phyloP scores from a whole-genome alignment of 2,329 filamentous ascomycete genomes.

The Acephala macrosclerotiorum region DNA sequence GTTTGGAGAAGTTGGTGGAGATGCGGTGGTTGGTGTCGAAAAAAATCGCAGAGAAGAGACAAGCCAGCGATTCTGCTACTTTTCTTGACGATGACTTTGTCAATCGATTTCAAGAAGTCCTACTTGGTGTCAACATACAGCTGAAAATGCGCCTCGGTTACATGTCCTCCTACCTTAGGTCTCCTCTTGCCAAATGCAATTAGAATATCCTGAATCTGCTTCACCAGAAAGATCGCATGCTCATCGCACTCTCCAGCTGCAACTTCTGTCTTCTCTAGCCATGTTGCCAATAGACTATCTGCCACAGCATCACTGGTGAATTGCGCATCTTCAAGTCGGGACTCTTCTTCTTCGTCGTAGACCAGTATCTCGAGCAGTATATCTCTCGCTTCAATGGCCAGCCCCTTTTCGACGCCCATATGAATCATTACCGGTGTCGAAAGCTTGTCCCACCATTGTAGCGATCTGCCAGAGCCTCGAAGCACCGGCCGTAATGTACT shows the following conservation, averaged over 20 bases:
- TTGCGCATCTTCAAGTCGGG: slow-evolving; percentile 52
- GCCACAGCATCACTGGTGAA: slow-evolving; percentile 58
- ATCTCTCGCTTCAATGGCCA: slow-evolving; percentile 70
- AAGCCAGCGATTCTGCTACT: slow-evolving; percentile 70
- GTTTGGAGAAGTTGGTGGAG: slow-evolving; percentile 76
- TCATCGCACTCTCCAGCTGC: slow-evolving; percentile 50
- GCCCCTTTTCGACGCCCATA: slow-evolving; percentile 66
- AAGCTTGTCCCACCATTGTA: slow-evolving; percentile 76
- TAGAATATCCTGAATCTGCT: slow-evolving; percentile 53
- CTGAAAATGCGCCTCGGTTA: neutral
- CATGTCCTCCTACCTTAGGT: slow-evolving; percentile 58
- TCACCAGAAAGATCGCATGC: slow-evolving; percentile 53
- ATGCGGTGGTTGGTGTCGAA: slow-evolving; percentile 80
- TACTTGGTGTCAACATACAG: slow-evolving; percentile 45
- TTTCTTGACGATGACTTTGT: slow-evolving; percentile 70
- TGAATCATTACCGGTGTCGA: slow-evolving; percentile 63
- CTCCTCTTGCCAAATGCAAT: slow-evolving; percentile 65
- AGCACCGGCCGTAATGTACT: slow-evolving; percentile 70
- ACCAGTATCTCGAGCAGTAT: slow-evolving; percentile 70
- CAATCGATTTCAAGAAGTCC: slow-evolving; percentile 71
- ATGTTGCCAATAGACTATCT: slow-evolving; percentile 62
- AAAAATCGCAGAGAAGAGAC: slow-evolving; percentile 74
- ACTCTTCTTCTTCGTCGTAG: slow-evolving; percentile 64
- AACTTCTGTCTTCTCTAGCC: slow-evolving; percentile 56
- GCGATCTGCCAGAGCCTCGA: slow-evolving; percentile 65